phyloP scores from a whole-genome alignment of 1,284 basidiomycete species.

The Volvariella surrecta region DNA sequence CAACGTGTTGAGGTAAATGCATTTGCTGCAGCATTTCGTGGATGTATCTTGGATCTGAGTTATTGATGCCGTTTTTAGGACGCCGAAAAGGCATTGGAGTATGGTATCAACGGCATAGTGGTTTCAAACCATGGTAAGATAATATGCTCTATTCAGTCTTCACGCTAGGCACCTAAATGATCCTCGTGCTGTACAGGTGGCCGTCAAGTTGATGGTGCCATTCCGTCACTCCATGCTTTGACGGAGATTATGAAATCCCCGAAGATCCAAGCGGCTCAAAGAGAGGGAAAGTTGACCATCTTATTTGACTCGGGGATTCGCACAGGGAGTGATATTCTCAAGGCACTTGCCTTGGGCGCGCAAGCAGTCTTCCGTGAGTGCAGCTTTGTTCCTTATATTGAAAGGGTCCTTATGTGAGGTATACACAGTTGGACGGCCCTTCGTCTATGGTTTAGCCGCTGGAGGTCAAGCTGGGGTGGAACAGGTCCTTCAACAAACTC shows the following conservation, averaged over 20 bases:
- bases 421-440: slow-evolving; percentile 44
- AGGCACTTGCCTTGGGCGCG: slow-evolving; percentile 65
- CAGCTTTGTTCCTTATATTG: slow-evolving; percentile 2
- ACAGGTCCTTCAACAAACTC: slow-evolving; percentile 50
- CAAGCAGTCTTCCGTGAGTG: slow-evolving; percentile 55
- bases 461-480: slow-evolving; percentile 60
- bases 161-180: background rate
- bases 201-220: slow-evolving; percentile 74
- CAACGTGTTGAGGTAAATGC: slow-evolving; percentile 36
- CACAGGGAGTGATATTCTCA: slow-evolving; percentile 68
- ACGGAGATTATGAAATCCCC: slow-evolving; percentile 50
- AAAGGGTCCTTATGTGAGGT: background rate
- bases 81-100: slow-evolving; percentile 57
- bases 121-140: slow-evolving; percentile 71
- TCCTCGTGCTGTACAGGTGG: slow-evolving; percentile 41
- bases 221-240: slow-evolving; percentile 65
- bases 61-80: slow-evolving; percentile 35
- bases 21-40: too few species aligned
- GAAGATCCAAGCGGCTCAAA: slow-evolving; percentile 49
- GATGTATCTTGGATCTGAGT: too few species aligned
- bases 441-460: slow-evolving; percentile 53
- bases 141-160: background rate
- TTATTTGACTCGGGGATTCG: slow-evolving; percentile 78
- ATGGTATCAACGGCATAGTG: slow-evolving; percentile 62
- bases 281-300: slow-evolving; percentile 51